Evolutionary conservation across 1,139 yeast species (phyloP), one percentile per base, ranked within the genome.

Genomic region (Kurtzmaniella quercitrusa): DNA sequence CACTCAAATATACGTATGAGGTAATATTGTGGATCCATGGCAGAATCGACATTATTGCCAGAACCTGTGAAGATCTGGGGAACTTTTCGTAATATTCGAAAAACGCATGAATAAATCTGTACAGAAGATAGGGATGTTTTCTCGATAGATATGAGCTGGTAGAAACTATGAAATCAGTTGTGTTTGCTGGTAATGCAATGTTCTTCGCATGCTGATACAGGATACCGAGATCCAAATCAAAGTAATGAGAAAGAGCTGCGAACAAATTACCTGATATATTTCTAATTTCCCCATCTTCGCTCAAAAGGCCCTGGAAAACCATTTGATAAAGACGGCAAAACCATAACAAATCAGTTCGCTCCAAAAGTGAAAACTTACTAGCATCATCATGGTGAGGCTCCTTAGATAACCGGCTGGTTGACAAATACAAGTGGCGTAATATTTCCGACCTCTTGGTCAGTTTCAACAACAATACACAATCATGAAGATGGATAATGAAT

Each of bases 1-100:
- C 77, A 25, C 67, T 70, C 38, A 75, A 56, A 54, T 73, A 82
- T 12, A 87, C 81, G 52, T 79, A 63, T 21, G 71, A 72, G 55
- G 82, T 79, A 25, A 87, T 68, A 53, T 88, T 85, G 31, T 75
- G 75, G n/a, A 86, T 72, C 95, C 96, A 89, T 2, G 94, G 91
- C 1, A 88, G 72, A 11, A 83, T 67, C 55, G 81, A 82, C 50
- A 75, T 63, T 3, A 84, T 66, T 1, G 81, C 75, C 46, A 68
- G 61, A 39, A 69, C 52, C 43, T 63, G 60, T 39, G 61, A 60
- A 23, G 60, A 65, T 2, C 46, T 47, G 6, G 77, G 69, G 27
- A 72, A 58, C 43, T 69, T 68, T 2, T 74, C 78, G 50, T 74
- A 79, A 25, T 82, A 79, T 37, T 70, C 75, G 57, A 82, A 81